Base-by-base conservation (phyloP, 192 early-diverging fungal genomes). In the Rhizophagus prolifer region DNA sequence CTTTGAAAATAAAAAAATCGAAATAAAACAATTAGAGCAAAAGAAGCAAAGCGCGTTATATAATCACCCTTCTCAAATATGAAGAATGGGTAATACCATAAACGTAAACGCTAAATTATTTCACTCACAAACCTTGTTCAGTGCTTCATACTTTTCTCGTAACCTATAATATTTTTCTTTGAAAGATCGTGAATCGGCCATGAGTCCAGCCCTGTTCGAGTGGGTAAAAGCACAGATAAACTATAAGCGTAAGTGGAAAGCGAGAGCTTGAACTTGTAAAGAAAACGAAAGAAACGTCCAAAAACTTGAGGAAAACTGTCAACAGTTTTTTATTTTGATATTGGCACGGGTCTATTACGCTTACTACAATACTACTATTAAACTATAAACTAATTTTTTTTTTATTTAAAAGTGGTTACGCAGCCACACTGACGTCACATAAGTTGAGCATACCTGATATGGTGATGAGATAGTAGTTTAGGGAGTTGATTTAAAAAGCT, bases 81-180 rank as follows among this genome's bases (percentile, higher is more conserved):
- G 9, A 44, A 14, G 23, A 30, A 68, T 41, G 31, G 34, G 31
- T 41, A 12, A 19, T 14, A 68, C 0, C 34, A 68, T 23, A 44
- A 44, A 44, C 19, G 38, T 14, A n/a, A 19, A 21, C 25, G 23
- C 0, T 12, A 68, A 63, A 19, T 2, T 47, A 47, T 26, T 23
- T 75, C 9, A 61, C 4, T 12, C 34, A n/a, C 41, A 34, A 9
- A 76, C 74, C 74, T 76, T 76, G 47, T 67, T 76, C 34, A 76
- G 44, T 23, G 13, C 31, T 19, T 76, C 74, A 31, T 46, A 76
- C 26, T 76, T 76, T 34, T 76, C 74, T 50, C 47, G n/a, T 16
- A 76, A 58, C 47, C 63, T 76, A 58, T 63, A 76, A 31, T 76
- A 76, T 62, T 76, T 76, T 16, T 76, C 74, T 66, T 66, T 76